phyloP scores from a whole-genome alignment of 2,329 filamentous ascomycete species.

The Penicillium occitanis region DNA sequence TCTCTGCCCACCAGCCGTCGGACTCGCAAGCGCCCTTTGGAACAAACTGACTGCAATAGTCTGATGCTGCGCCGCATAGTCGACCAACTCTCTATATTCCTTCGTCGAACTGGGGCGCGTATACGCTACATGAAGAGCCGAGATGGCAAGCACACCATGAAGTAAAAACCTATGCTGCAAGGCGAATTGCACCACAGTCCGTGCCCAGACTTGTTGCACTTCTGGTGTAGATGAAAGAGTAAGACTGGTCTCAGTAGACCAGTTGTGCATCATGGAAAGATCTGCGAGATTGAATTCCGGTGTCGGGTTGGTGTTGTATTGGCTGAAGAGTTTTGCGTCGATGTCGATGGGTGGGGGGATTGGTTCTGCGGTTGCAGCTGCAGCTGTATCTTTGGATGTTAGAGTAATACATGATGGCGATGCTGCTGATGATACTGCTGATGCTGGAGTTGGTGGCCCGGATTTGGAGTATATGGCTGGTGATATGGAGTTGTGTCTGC shows the following conservation, averaged over 20 bases:
- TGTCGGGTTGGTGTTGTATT: conserved; percentile 1
- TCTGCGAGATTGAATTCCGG: conserved; percentile 26
- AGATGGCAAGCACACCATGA: conserved; percentile 30
- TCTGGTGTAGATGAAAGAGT: conserved; percentile 8
- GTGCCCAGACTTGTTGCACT: conserved; percentile 28
- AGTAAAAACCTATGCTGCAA: conserved; percentile 31
- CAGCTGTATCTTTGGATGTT: neutral
- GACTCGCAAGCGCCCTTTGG: conserved; percentile 13
- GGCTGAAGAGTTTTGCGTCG: conserved; percentile 5
- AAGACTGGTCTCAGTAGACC: conserved; percentile 31
- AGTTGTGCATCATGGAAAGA: conserved; percentile 42
- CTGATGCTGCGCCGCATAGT: conserved; percentile 19
- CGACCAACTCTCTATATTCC: conserved; percentile 4
- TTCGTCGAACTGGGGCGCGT: neutral
- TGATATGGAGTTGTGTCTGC: neutral
- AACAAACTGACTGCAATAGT: conserved; percentile 16
- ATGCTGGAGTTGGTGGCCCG: conserved; percentile 2
- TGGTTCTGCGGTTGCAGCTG: neutral
- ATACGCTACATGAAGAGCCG: conserved; percentile 28
- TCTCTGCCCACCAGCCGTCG: conserved; percentile 1
- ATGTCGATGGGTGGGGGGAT: neutral
- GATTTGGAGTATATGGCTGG: conserved; percentile 5
- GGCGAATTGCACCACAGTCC: conserved; percentile 28
- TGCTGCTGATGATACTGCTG: neutral
- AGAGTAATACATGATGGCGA: neutral